These are phyloP conservation scores for Raddia guianensis DNA, from an alignment of 176 grass and related monocot genomes.

Conservation along the genomic window DNA sequence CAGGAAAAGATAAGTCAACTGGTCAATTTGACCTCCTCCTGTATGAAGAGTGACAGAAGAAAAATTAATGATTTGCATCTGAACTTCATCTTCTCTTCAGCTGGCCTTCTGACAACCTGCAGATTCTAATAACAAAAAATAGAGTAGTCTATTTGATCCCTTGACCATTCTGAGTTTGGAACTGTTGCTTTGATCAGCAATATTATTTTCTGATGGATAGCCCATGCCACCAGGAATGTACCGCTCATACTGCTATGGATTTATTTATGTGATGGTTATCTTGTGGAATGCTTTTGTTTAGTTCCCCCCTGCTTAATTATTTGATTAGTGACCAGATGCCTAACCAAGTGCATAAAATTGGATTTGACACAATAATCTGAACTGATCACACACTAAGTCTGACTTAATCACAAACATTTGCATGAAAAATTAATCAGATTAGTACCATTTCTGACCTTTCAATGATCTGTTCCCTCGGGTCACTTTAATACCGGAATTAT, in stretches of 20 bases:
- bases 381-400: constrained; percentile 21
- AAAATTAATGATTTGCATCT: constrained; percentile 20
- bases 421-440: constrained; percentile 13
- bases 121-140: constrained; percentile 46
- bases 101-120: constrained; percentile 26
- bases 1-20: constrained; percentile 1
- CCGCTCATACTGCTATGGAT: constrained; percentile 10
- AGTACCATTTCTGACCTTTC: constrained; percentile 33
- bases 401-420: constrained; percentile 40
- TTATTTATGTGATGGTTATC: constrained; percentile 16
- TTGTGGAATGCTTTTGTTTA: neutral
- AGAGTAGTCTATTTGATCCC: constrained; percentile 37
- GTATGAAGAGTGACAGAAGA: constrained; percentile 16
- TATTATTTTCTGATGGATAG: constrained; percentile 23
- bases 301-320: neutral
- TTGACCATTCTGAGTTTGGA: constrained; percentile 35
- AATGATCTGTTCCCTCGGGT: neutral
- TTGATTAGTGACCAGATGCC: neutral
- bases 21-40: constrained; percentile 6
- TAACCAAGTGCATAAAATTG: constrained; percentile 20
- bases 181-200: constrained; percentile 35
- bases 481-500: constrained; percentile 25
- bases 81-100: constrained; percentile 36
- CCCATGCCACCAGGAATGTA: constrained; percentile 37
- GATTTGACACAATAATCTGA: constrained; percentile 6